A percentile compares a stretch with the other conserved stretches of the same genome.
These are phyloP conservation scores for Pythium brachiatum DNA, from an alignment of 352 stramenopile species.

Conservation along the genomic window DNA sequence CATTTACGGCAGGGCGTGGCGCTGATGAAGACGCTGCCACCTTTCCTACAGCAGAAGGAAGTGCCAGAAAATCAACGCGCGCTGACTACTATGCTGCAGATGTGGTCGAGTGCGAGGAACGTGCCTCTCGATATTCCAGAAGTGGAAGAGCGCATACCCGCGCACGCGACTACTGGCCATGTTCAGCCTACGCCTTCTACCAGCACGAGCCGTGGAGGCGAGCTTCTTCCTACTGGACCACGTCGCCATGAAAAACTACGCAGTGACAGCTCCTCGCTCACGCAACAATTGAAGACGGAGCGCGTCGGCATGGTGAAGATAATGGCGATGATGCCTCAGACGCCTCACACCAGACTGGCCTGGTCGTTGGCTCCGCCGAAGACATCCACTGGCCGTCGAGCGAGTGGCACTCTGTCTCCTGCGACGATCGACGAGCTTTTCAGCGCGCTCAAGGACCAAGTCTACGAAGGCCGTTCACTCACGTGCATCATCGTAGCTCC, in stretches of 20 bases:
- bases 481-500: constrained; percentile 7
- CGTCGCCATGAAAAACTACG: not conserved
- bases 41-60: constrained; percentile 2
- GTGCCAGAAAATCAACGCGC: not conserved
- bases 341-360: not conserved
- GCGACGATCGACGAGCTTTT: constrained; percentile 12
- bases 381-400: not conserved
- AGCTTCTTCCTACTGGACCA: not conserved
- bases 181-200: too few species aligned
- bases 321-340: not conserved
- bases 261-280: not conserved
- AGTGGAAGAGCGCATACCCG: not conserved
- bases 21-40: not conserved
- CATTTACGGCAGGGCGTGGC: not conserved
- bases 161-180: not conserved
- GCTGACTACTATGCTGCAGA: constrained; percentile 1
- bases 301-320: constrained; percentile 2
- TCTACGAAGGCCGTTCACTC: constrained; percentile 1
- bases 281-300: not conserved
- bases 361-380: not conserved
- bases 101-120: not conserved
- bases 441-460: not conserved
- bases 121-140: not conserved
- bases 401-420: not conserved
- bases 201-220: not conserved